phyloP scores from a whole-genome alignment of 176 grass and related monocot species.

The Musa troglodytarum region DNA sequence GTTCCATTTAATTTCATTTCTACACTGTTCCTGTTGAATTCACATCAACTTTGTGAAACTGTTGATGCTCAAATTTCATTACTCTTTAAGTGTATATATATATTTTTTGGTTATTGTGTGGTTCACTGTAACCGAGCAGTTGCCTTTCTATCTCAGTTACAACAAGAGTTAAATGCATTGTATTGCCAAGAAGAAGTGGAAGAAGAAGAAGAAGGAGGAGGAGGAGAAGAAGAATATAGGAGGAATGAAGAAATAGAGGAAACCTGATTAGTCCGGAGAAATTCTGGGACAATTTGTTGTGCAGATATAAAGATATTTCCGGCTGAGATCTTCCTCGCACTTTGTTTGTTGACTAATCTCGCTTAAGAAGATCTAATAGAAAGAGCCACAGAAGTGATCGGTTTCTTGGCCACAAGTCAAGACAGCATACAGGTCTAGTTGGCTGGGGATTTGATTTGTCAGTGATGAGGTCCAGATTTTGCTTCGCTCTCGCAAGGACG shows the following conservation, averaged over 20 bases:
- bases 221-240: conserved; percentile 17
- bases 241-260: conserved; percentile 49
- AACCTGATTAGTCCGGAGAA: conserved; percentile 28
- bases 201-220: conserved; percentile 9
- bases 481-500: background rate
- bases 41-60: no score
- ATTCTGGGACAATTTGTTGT: conserved; percentile 1
- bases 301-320: conserved; percentile 23
- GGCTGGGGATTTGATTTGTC: background rate
- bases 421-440: background rate
- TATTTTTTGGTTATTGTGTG: conserved; percentile 1
- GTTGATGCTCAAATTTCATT: background rate
- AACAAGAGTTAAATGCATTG: conserved; percentile 81
- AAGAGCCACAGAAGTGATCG: background rate
- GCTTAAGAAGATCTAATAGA: background rate
- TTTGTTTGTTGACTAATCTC: background rate
- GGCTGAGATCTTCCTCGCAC: conserved; percentile 3
- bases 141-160: conserved; percentile 46
- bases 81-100: background rate
- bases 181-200: conserved; percentile 67
- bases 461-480: background rate
- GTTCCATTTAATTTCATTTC: background rate
- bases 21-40: background rate
- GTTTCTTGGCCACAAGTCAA: background rate
- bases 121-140: background rate